phyloP scores from a whole-genome alignment of 805 yeast species.

The Ogataea corticis region DNA sequence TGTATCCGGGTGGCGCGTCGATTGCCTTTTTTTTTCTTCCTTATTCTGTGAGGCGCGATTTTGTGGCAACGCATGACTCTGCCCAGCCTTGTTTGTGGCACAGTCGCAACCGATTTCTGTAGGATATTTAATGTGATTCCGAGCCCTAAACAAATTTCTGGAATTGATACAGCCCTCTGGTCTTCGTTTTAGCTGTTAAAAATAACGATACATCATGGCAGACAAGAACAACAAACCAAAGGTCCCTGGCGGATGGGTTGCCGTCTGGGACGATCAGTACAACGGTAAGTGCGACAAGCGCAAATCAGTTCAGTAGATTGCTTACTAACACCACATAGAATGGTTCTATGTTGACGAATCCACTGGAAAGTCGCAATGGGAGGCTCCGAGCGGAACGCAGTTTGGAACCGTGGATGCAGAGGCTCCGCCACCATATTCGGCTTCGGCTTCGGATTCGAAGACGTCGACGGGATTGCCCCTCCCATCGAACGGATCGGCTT shows the following conservation, averaged over 20 bases:
- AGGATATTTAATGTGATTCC: no score
- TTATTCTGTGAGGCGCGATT: constrained; percentile 2
- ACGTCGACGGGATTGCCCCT: constrained; percentile 10
- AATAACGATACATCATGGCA: constrained; percentile 23
- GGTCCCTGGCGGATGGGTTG: constrained; percentile 56
- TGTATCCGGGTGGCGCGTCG: no score
- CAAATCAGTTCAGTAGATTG: neutral
- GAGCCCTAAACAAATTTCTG: neutral
- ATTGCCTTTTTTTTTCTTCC: neutral
- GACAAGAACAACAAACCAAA: constrained; percentile 26
- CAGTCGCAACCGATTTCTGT: neutral
- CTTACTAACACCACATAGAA: constrained; percentile 21
- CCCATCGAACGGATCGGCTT: constrained; percentile 9
- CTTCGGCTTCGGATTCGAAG: constrained; percentile 7
- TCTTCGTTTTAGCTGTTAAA: no score
- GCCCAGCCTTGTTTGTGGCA: constrained; percentile 1
- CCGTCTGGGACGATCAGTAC: constrained; percentile 70
- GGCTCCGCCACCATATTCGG: constrained; percentile 40
- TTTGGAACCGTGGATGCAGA: constrained; percentile 37
- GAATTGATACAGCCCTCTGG: no score
- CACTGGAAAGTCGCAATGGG: constrained; percentile 88
- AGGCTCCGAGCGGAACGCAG: constrained; percentile 64
- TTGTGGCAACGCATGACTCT: constrained; percentile 1
- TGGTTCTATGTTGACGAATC: constrained; percentile 80
- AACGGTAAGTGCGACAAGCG: constrained; percentile 28